Percentiles rank a stretch among this genome's conserved stretches.
Evolutionary conservation across 495 filamentous ascomycete species (phyloP).

Genomic region (Copromyces sp.): DNA sequence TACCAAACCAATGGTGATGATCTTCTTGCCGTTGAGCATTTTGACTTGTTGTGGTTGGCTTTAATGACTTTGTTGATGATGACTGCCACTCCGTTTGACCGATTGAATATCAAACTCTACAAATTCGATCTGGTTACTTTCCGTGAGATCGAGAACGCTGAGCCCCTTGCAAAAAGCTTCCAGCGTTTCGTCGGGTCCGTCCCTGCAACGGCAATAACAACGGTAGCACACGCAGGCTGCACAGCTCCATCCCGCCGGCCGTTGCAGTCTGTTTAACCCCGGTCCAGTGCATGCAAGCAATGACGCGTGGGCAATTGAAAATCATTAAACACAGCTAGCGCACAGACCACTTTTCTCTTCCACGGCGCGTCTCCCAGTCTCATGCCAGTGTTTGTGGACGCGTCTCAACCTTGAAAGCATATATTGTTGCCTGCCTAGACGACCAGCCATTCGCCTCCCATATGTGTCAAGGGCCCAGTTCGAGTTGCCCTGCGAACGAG

Average conservation of each 20-base stretch:
- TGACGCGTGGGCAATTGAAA: background rate
- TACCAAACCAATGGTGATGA: constrained; percentile 12
- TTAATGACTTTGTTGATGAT: background rate
- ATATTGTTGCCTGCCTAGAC: background rate
- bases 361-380: background rate
- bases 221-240: background rate
- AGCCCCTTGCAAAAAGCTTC: background rate
- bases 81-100: background rate
- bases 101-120: background rate
- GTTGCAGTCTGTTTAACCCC: background rate
- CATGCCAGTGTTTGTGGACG: background rate
- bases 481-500: background rate
- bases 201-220: background rate
- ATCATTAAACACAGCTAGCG: background rate
- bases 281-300: background rate
- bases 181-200: background rate
- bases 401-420: background rate
- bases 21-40: constrained; percentile 15
- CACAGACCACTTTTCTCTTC: background rate
- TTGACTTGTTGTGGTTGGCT: background rate
- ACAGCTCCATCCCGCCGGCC: background rate
- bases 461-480: background rate
- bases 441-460: background rate
- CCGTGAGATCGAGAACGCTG: background rate
- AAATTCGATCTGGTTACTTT: background rate